These are phyloP conservation scores for Passalora sequoiae DNA, from an alignment of 2,329 filamentous ascomycete genomes.

Conservation along the genomic window DNA sequence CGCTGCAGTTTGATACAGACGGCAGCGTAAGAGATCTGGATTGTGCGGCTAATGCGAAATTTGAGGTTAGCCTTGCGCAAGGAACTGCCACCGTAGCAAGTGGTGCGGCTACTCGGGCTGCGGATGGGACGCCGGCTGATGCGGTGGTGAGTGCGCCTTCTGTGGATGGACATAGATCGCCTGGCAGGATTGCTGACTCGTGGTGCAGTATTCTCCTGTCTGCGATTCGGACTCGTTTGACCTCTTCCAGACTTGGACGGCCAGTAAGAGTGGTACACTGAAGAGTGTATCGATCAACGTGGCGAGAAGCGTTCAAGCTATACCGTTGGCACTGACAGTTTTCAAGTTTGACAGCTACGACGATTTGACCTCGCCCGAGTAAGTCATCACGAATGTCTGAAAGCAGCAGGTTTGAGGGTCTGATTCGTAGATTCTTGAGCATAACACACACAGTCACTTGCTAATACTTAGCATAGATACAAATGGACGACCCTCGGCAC, in stretches of 20 bases:
- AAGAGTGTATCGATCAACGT: constrained; percentile 22
- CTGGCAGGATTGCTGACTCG: background rate
- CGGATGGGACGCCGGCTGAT: constrained; percentile 14
- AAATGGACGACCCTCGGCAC: constrained; percentile 21
- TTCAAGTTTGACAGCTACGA: constrained; percentile 22
- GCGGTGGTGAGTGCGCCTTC: constrained; percentile 14
- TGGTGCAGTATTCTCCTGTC: constrained; percentile 15
- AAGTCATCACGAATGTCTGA: too few species aligned
- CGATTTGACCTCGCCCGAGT: constrained; percentile 19
- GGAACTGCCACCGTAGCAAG: constrained; percentile 10
- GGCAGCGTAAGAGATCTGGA: constrained; percentile 21
- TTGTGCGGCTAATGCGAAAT: constrained; percentile 16
- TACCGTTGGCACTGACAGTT: constrained; percentile 20
- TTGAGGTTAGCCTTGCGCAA: constrained; percentile 13
- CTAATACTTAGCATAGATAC: constrained; percentile 13
- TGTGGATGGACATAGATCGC: background rate
- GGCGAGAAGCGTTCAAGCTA: constrained; percentile 12
- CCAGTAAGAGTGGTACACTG: constrained; percentile 17
- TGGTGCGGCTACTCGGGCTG: constrained; percentile 14
- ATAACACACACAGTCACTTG: too few species aligned
- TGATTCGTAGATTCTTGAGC: too few species aligned
- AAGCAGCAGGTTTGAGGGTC: too few species aligned
- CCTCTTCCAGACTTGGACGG: constrained; percentile 24
- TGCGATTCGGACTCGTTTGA: constrained; percentile 24
- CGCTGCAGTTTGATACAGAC: constrained; percentile 18